Conservation (phyloP, 2,329 filamentous ascomycete species). For the Pyrenophora graminea region DNA sequence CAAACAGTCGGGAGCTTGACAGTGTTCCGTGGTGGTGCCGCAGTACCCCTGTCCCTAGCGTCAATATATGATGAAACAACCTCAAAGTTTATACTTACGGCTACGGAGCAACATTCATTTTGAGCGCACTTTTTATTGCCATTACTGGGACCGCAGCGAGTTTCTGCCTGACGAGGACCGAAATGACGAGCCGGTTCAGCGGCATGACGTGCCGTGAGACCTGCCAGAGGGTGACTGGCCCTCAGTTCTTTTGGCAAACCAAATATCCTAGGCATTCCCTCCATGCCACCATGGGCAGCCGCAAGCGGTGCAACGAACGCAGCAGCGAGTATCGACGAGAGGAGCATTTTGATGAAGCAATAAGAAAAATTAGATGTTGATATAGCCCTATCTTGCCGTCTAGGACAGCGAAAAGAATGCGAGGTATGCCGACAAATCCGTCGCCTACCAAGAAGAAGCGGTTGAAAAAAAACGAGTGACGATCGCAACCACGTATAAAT, state of each 20-base stretch:
- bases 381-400: too few species aligned
- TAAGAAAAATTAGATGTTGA: too few species aligned
- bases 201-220: slow-evolving; percentile 21
- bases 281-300: slow-evolving; percentile 34
- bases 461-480: slow-evolving; percentile 30
- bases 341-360: slow-evolving; percentile 33
- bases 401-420: slow-evolving; percentile 5
- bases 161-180: slow-evolving; percentile 33
- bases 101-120: slow-evolving; percentile 42
- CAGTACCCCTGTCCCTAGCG: too few species aligned
- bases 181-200: slow-evolving; percentile 20
- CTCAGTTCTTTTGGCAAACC: slow-evolving; percentile 43
- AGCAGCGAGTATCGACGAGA: slow-evolving; percentile 38
- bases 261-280: slow-evolving; percentile 38
- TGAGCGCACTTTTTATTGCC: slow-evolving; percentile 28
- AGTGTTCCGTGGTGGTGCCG: slow-evolving; percentile 48
- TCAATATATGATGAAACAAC: too few species aligned
- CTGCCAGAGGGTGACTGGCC: slow-evolving; percentile 34
- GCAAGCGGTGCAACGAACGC: slow-evolving; percentile 37
- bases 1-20: slow-evolving; percentile 65
- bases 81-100: slow-evolving; percentile 10
- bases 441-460: slow-evolving; percentile 22
- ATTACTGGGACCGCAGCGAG: slow-evolving; percentile 35
- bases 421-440: slow-evolving; percentile 23
- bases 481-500: slow-evolving; percentile 26